These are phyloP conservation scores for Ganoderma lucidum DNA, from an alignment of 1,284 basidiomycete genomes.

Conservation along the genomic window DNA sequence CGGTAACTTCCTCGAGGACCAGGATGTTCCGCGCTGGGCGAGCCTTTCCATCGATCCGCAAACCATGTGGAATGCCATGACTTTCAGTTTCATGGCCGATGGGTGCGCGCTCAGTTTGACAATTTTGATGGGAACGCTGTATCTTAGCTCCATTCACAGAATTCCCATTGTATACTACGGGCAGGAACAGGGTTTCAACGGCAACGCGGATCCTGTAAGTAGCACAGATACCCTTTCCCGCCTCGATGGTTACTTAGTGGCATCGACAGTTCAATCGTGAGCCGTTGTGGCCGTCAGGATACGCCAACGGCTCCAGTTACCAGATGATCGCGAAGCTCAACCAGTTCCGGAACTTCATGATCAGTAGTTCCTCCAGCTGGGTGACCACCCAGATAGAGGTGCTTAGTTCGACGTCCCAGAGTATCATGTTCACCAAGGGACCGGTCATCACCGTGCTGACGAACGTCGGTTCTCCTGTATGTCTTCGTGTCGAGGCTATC, in stretches of 20 bases:
- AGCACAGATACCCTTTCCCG: background rate
- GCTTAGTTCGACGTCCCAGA: slow-evolving; percentile 61
- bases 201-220: slow-evolving; percentile 43
- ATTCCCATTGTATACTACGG: slow-evolving; percentile 67
- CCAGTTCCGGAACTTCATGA: slow-evolving; percentile 72
- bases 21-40: slow-evolving; percentile 61
- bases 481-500: slow-evolving; percentile 32
- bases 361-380: slow-evolving; percentile 66
- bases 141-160: slow-evolving; percentile 44
- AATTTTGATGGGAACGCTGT: background rate
- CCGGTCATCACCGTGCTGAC: slow-evolving; percentile 75
- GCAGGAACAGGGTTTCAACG: slow-evolving; percentile 58
- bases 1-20: slow-evolving; percentile 69
- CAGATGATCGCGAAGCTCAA: slow-evolving; percentile 72
- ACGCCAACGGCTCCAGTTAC: slow-evolving; percentile 67
- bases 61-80: slow-evolving; percentile 47
- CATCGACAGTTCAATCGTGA: slow-evolving; percentile 70
- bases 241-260: background rate
- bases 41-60: slow-evolving; percentile 50
- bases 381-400: slow-evolving; percentile 63
- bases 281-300: slow-evolving; percentile 79
- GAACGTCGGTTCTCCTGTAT: slow-evolving; percentile 78
- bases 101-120: slow-evolving; percentile 39
- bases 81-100: slow-evolving; percentile 46
- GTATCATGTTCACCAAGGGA: slow-evolving; percentile 79